Evolutionary conservation across 2,329 filamentous ascomycete genomes (phyloP).

Genomic region (Akanthomyces muscarius): DNA sequence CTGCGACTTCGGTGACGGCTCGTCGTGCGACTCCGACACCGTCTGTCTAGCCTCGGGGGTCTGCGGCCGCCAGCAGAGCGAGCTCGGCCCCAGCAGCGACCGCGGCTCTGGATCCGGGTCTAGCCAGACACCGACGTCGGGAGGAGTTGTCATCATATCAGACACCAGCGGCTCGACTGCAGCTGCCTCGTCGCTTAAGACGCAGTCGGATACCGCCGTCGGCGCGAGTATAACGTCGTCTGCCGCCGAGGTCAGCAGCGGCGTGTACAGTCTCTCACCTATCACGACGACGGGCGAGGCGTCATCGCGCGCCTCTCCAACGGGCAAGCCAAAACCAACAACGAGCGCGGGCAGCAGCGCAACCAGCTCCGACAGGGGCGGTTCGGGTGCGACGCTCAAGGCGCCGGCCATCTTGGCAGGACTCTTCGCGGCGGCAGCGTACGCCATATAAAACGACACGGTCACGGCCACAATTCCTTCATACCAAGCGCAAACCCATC

Average conservation of each 20-base stretch:
- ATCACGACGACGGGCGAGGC: neutral
- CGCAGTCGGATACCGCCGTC: neutral
- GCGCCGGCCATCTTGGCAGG: neutral
- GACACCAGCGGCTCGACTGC: neutral
- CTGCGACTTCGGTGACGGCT: constrained; percentile 10
- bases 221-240: neutral
- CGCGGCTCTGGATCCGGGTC: neutral
- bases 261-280: neutral
- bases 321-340: neutral
- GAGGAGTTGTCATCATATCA: neutral
- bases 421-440: neutral
- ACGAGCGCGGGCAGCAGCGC: neutral
- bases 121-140: neutral
- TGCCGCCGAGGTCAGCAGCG: neutral
- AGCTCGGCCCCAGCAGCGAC: neutral
- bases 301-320: neutral
- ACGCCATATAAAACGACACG: neutral
- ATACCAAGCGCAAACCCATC: neutral
- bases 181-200: neutral
- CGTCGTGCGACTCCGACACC: constrained; percentile 10
- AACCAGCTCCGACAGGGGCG: neutral
- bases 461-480: too few relatives aligned
- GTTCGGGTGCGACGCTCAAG: neutral
- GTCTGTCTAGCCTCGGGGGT: neutral
- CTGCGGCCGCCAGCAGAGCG: constrained; percentile 1